Evolutionary conservation across 129 eudicot genomes (phyloP), one percentile per base, ranked within the genome.

Genomic region (Gnaphalium uliginosum): DNA sequence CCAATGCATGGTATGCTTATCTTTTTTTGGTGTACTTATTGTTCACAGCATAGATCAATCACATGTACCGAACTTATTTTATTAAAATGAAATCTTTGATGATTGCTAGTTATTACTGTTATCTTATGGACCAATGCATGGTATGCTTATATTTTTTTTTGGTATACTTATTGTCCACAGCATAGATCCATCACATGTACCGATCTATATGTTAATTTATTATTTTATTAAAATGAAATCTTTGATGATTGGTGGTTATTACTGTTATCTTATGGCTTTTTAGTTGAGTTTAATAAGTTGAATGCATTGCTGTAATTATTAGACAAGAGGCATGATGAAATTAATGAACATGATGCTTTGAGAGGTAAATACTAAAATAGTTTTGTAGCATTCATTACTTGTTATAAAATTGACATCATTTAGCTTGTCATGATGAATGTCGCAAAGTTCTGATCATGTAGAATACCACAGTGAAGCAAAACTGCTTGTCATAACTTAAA

Each of bases 1-100:
- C 81, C 80, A 81, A 41, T 92, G 97, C 96, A 80, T 92, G 96
- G 97, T 92, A 89, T 23, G 72, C 17, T 23, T 68, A 39, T 37
- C 8, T 23, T 58, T 6, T 7, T 8, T 56, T 23, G 21, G n/a
- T 2, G 10, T 75, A 57, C 57, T 51, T 58, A 37, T 60, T 25
- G 10, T 23, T 6, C 35, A 25, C 5, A 59, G 18, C 32, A 60
- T 60, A 60, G 25, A 60, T 25, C 25, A 19, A 60, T 60, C 66
- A 60, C 30, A 25, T 22, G 15, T 60, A 60, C 10, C 18, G 66
- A 25, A 17, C 13, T 26, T 25, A 23, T 62, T 26, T 8, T 25
- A 58, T 58, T 19, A 22, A 35, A 41, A 41, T 41, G 13, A 10
- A 41, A 41, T 41, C 15, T 41, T 9, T 41, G 15, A 41, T 41